A percentile compares a stretch with the other conserved stretches of the same genome.
phyloP scores from a whole-genome alignment of 345 rosid genomes.

The Melaleuca alternifolia region DNA sequence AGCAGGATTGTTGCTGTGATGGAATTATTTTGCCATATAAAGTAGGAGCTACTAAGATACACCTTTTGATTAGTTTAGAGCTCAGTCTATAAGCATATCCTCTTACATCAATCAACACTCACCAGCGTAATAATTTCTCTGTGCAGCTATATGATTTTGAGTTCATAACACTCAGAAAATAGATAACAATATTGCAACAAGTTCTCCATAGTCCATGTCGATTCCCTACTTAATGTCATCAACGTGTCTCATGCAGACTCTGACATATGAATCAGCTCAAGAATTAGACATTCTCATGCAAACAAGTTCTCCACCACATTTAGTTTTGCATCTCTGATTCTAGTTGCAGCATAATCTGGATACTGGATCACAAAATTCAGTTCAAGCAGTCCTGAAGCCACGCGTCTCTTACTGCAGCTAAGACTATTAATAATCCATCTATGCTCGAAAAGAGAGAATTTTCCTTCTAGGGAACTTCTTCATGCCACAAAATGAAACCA shows the following conservation, averaged over 20 bases:
- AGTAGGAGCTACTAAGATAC: background rate
- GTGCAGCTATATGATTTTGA: background rate
- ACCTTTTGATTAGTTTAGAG: background rate
- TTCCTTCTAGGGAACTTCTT: background rate
- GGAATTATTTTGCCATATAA: background rate
- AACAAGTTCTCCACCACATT: background rate
- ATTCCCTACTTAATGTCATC: background rate
- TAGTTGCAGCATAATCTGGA: background rate
- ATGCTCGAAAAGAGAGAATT: background rate
- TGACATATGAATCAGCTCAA: background rate
- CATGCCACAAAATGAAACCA: background rate
- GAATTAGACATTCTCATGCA: background rate
- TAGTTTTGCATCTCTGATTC: background rate
- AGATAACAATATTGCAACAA: background rate
- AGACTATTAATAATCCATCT: background rate
- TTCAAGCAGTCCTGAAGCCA: background rate
- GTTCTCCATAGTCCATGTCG: background rate
- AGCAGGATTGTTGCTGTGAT: background rate
- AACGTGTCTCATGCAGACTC: background rate
- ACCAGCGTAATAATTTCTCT: background rate
- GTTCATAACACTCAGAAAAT: background rate
- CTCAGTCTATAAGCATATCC: background rate
- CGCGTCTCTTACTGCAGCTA: background rate
- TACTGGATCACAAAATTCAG: background rate
- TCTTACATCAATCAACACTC: background rate